Evolutionary conservation across 805 yeast genomes (phyloP), one percentile per base, ranked within the genome.

Genomic region (Danielozyma ontarioensis): DNA sequence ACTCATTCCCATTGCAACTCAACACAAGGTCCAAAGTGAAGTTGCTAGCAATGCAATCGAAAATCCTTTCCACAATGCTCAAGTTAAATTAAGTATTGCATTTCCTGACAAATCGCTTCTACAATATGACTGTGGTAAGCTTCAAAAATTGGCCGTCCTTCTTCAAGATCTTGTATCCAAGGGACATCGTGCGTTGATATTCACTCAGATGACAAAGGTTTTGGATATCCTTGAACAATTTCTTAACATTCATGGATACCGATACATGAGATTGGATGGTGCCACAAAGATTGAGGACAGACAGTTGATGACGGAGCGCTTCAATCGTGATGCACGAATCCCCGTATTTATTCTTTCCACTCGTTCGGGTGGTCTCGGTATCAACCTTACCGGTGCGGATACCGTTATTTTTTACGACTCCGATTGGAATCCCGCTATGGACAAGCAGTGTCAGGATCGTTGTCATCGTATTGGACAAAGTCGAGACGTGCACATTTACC

Each of bases 361-460:
- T 2, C 77, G 99, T 60, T 93, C 98, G 2, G 99, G 99, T 57
- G 99, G 99, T 24, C 70, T 94, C 46, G 99, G 99, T 55, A 93
- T 93, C 56, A 93, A 93, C 52, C 64, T 93, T 44, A 93, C 98
- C 0, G 99, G 97, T 53, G 99, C 99, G 0, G 99, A 93, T 52
- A 93, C 98, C 0, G 99, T 93, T 28, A 87, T 93, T 5, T 94
- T 93, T 62, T 93, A 94, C 57, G 99, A 93, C 59, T 87, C 96
- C 2, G 98, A 90, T 60, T 90, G 98, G 98, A 93, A 93, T 54
- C 99, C 99, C 2, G 95, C 97, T 1, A 93, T 93, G 97, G 99
- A 93, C 57, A 87, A 88, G 53, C 99, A 93, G 61, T 93, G 98
- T 63, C 98, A 93, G 60, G 99, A 93, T 62, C 80, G 99, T 58